Conservation (phyloP, 805 yeast genomes). For the Hanseniaspora lachancei region DNA sequence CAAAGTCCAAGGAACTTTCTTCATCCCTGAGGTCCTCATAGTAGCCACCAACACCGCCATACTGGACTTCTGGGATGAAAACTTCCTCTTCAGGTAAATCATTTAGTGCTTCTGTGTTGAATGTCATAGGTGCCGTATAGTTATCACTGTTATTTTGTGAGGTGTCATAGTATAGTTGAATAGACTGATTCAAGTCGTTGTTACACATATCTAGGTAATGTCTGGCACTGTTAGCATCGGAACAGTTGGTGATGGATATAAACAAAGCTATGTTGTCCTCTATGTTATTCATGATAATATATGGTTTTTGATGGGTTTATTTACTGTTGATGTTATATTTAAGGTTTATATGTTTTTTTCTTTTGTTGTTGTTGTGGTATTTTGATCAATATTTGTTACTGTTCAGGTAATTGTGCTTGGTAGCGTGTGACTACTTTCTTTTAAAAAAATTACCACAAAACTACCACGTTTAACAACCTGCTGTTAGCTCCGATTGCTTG, state of each 20-base stretch:
- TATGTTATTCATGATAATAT: slow-evolving; percentile 18
- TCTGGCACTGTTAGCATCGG: slow-evolving; percentile 53
- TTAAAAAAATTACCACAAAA: no score
- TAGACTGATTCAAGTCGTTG: slow-evolving; percentile 68
- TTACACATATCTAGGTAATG: slow-evolving; percentile 71
- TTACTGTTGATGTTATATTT: no score
- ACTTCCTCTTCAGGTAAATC: slow-evolving; percentile 25
- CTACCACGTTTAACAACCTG: no score
- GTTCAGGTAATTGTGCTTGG: no score
- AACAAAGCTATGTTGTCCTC: slow-evolving; percentile 55
- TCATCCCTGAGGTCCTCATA: neutral
- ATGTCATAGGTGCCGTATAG: slow-evolving; percentile 3
- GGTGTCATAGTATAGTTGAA: slow-evolving; percentile 66
- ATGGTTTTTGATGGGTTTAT: no score
- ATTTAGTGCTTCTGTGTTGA: neutral
- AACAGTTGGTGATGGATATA: slow-evolving; percentile 68
- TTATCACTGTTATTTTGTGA: neutral
- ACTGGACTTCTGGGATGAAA: neutral
- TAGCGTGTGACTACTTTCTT: no score
- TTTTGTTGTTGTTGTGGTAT: no score
- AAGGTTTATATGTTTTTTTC: no score
- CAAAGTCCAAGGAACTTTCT: neutral
- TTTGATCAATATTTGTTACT: no score
- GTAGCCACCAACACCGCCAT: neutral
- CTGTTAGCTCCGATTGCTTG: no score